Conservation (phyloP, 73 alveolate genomes). For the Breviolum minutum region DNA sequence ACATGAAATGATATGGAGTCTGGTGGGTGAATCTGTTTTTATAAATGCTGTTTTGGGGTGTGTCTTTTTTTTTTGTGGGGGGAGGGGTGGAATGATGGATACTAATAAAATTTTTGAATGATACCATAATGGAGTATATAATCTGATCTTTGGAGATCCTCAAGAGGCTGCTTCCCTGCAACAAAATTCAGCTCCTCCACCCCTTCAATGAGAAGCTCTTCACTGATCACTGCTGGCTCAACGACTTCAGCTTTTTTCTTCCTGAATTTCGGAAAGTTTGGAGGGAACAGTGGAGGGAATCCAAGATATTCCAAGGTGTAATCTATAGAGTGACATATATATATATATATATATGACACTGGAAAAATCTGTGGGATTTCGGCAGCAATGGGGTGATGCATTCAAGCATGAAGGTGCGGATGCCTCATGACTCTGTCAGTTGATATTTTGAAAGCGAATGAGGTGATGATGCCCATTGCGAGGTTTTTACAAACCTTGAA, state of each 20-base stretch:
- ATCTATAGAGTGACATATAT: too few species aligned
- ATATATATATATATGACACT: not conserved
- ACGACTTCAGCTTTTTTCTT: constrained; percentile 92
- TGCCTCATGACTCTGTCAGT: too few species aligned
- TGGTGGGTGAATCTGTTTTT: not conserved
- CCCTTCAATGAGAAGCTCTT: constrained; percentile 81
- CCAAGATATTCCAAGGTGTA: not conserved
- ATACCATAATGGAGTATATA: not conserved
- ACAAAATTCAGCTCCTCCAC: constrained; percentile 26
- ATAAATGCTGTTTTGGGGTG: not conserved
- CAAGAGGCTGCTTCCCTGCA: not conserved
- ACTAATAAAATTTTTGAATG: too few species aligned
- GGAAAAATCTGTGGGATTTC: not conserved
- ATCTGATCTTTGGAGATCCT: not conserved
- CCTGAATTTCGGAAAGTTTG: not conserved
- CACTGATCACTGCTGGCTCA: constrained; percentile 88
- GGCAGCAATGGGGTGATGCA: too few species aligned
- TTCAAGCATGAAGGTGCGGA: too few species aligned
- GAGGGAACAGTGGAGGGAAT: not conserved
- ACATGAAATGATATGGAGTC: not conserved
- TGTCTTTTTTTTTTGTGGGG: too few species aligned
- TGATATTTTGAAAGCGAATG: too few species aligned
- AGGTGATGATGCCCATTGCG: too few species aligned
- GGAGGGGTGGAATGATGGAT: not conserved
- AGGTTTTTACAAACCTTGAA: too few species aligned